A percentile compares a stretch with the other conserved stretches of the same genome.
These are phyloP conservation scores for Termitomyces sp. DNA, from an alignment of 768 basidiomycete species.

Conservation along the genomic window DNA sequence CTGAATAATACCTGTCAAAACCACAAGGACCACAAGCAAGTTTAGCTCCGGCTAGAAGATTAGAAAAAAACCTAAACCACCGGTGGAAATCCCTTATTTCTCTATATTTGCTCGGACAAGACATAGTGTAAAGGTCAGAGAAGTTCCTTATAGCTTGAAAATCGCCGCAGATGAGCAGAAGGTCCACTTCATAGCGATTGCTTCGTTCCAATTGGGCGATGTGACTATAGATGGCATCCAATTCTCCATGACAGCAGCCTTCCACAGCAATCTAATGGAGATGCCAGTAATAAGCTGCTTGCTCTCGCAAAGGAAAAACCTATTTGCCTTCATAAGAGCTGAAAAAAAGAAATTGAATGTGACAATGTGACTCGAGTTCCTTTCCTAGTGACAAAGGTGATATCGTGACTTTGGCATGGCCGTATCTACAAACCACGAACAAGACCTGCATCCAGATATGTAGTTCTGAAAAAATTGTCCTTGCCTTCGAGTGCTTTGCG, in stretches of 20 bases:
- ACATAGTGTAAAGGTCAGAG: constrained; percentile 83
- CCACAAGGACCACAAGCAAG: too few species aligned
- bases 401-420: too few species aligned
- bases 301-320: neutral
- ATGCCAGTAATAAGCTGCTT: neutral
- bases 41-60: neutral
- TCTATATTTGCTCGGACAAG: constrained; percentile 87
- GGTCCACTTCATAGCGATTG: constrained; percentile 67
- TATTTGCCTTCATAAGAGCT: neutral
- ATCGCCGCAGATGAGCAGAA: constrained; percentile 95
- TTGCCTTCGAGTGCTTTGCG: too few species aligned
- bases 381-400: neutral
- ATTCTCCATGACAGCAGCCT: constrained; percentile 93
- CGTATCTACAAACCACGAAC: neutral
- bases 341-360: neutral
- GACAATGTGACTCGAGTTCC: neutral
- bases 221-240: constrained; percentile 79
- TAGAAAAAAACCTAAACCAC: constrained; percentile 31
- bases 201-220: constrained; percentile 56
- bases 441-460: neutral
- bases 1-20: constrained; percentile 76
- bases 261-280: constrained; percentile 71
- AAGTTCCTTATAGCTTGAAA: constrained; percentile 90
- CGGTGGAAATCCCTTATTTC: constrained; percentile 79
- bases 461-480: too few species aligned